phyloP scores from a whole-genome alignment of 805 yeast genomes.

The Dipodascopsis uninucleata region DNA sequence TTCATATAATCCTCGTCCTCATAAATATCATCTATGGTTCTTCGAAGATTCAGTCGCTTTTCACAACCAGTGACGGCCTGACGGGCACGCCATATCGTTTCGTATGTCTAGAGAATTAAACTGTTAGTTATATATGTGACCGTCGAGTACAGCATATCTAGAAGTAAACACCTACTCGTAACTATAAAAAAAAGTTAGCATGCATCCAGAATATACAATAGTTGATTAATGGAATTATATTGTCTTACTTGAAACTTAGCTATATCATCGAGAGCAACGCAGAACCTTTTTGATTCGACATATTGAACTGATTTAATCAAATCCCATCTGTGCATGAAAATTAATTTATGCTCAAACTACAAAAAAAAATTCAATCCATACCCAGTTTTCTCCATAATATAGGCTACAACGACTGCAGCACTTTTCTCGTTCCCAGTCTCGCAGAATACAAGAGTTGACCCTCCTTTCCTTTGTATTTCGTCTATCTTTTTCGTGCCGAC shows the following conservation, averaged over 20 bases:
- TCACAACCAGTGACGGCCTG: conserved; percentile 3
- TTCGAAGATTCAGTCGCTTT: conserved; percentile 4
- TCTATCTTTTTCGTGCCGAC: conserved; percentile 12
- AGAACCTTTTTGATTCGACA: conserved; percentile 34
- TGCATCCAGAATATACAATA: background rate
- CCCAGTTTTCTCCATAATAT: conserved; percentile 29
- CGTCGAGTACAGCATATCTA: no score
- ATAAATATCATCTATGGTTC: conserved; percentile 19
- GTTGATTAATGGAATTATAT: background rate
- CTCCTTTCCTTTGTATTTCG: conserved; percentile 2
- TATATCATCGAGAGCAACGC: conserved; percentile 31
- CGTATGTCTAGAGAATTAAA: conserved; percentile 14
- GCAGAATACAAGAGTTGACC: conserved; percentile 32
- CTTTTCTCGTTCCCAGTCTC: conserved; percentile 37
- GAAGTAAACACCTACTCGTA: conserved; percentile 5
- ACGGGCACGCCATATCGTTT: conserved; percentile 19
- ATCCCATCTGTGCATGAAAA: no score
- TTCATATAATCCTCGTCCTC: conserved; percentile 3
- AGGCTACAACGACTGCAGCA: conserved; percentile 36
- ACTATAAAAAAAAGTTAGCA: conserved; percentile 7
- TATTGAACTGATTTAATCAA: conserved; percentile 31
- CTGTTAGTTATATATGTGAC: background rate
- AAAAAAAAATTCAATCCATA: no score
- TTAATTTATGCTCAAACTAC: no score
- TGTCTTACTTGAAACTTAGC: conserved; percentile 24